These are phyloP conservation scores for Lentinula sp. DNA, from an alignment of 768 basidiomycete genomes.

Conservation along the genomic window DNA sequence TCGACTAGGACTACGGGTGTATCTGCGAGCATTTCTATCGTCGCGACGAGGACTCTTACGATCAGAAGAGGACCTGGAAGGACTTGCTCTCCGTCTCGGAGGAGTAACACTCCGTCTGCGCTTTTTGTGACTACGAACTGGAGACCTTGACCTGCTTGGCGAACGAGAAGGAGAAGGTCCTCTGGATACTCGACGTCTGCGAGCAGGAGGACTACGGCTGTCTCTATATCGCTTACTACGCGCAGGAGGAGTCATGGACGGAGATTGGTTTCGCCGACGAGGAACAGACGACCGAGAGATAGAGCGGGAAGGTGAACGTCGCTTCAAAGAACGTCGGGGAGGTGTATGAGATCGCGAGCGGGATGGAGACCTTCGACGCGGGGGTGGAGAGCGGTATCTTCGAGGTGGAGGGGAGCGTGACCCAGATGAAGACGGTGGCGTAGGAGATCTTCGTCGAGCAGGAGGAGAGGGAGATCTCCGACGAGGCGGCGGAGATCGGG, in stretches of 20 bases:
- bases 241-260: conserved; percentile 38
- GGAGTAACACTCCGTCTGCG: conserved; percentile 38
- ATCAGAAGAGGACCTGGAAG: conserved; percentile 23
- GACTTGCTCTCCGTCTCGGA: conserved; percentile 26
- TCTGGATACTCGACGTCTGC: conserved; percentile 37
- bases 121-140: conserved; percentile 29
- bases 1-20: conserved; percentile 17
- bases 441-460: conserved; percentile 36
- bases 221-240: conserved; percentile 28
- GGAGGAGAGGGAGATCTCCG: conserved; percentile 38
- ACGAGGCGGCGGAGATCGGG: conserved; percentile 43
- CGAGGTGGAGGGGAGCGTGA: conserved; percentile 30
- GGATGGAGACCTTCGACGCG: conserved; percentile 40
- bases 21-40: conserved; percentile 9
- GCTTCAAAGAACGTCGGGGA: conserved; percentile 27
- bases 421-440: conserved; percentile 21
- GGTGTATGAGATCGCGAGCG: conserved; percentile 30
- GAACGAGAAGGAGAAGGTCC: conserved; percentile 22
- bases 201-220: conserved; percentile 52
- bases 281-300: conserved; percentile 30
- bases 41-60: conserved; percentile 20
- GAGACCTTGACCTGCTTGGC: conserved; percentile 34
- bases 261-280: conserved; percentile 35
- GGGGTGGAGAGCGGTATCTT: conserved; percentile 29
- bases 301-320: conserved; percentile 44